phyloP scores from a whole-genome alignment of 225 moss, liverwort and hornwort genomes.

The Polytrichum formosum region DNA sequence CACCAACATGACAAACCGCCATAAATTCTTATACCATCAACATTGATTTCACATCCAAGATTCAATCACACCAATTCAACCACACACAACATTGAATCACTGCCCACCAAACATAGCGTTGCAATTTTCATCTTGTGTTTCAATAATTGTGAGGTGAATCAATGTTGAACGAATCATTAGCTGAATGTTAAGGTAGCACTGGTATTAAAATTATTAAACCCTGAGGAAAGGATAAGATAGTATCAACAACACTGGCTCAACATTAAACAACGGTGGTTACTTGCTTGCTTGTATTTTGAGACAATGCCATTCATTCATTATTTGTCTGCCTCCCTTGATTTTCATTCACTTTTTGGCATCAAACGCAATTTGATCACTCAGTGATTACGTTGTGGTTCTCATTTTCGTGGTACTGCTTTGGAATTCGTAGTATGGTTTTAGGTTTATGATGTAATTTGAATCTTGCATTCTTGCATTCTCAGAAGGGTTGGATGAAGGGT shows the following conservation, averaged over 20 bases:
- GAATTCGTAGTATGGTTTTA: not conserved
- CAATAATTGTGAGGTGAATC: not conserved
- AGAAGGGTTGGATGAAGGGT: too few relatives aligned
- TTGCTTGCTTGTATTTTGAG: too few relatives aligned
- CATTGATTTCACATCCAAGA: not conserved
- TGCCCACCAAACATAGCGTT: not conserved
- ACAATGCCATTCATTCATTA: too few relatives aligned
- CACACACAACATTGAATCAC: not conserved
- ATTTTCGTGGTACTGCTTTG: not conserved
- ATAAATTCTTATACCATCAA: not conserved
- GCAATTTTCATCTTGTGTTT: not conserved
- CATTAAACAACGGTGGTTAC: too few relatives aligned
- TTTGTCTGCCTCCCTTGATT: too few relatives aligned
- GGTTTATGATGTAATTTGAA: not conserved
- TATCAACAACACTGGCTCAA: too few relatives aligned
- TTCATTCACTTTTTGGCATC: too few relatives aligned
- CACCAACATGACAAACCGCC: not conserved
- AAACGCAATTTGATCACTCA: not conserved
- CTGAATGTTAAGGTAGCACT: too few relatives aligned
- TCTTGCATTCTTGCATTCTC: not conserved
- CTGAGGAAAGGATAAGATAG: too few relatives aligned
- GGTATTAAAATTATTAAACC: too few relatives aligned
- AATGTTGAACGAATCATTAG: too few relatives aligned
- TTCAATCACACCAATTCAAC: not conserved
- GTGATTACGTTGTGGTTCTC: not conserved